Evolutionary conservation across 2,329 filamentous ascomycete genomes (phyloP), one percentile per base, ranked within the genome.

Genomic region (Cladosporium colombiae): DNA sequence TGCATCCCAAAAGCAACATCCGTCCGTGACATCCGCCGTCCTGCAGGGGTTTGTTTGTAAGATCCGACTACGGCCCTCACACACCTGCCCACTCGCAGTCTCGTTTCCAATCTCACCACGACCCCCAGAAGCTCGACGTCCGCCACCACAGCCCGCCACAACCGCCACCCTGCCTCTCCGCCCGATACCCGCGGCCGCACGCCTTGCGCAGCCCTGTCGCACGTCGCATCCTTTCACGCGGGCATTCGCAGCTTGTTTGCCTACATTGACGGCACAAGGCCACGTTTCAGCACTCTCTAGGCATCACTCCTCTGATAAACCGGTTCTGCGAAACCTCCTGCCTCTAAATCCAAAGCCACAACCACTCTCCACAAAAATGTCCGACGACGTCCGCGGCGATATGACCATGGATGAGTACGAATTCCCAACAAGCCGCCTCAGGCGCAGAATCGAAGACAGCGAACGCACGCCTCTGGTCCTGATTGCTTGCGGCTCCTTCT

Each of bases 391-490:
- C 27, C 49, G 65, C 62, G 68, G 68, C 64, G 70, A 73, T 65
- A 74, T 77, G 73, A 73, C 72, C 27, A 75, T 83, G 69, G 76
- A 79, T 67, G 77, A 78, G 71, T 91, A 91, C 79, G 78, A 78
- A 66, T 91, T 91, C 72, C 89, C 89, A 11, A 80, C 82, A 25
- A 80, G 85, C 70, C 82, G 88, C 25, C 82, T 91, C 60, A 82
- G 83, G 76, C 83, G 81, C 68, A 81, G 81, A 52, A 83, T 88
- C 68, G 83, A 80, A 60, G 82, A 88, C 68, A 77, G 84, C 33
- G 78, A 81, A 67, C 86, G 85, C 74, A 87, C 82, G 33, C 88
- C 89, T 16, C 81, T 91, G 49, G 86, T 90, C 8, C 84, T 91
- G 63, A 87, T 91, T 62, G 88, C 88, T 57, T 91, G 89, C 73